A percentile compares a stretch with the other conserved stretches of the same genome.
Evolutionary conservation across 495 filamentous ascomycete species (phyloP).

Genomic region (Penicillium ucsense): DNA sequence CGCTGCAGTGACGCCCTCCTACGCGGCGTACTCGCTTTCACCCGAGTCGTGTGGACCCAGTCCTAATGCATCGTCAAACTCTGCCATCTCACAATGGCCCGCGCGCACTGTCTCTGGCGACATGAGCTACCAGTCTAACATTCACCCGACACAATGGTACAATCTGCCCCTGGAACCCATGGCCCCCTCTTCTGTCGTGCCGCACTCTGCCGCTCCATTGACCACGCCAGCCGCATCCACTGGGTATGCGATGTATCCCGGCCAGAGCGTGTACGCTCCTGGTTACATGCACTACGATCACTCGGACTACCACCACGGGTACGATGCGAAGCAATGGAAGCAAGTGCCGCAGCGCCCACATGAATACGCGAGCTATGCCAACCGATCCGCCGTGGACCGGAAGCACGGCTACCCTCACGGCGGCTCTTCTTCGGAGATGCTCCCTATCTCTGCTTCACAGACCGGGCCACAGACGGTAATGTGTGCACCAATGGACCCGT

Average conservation of each 20-base stretch:
- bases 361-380: slow-evolving; percentile 14
- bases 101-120: slow-evolving; percentile 18
- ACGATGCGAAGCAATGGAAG: slow-evolving; percentile 25
- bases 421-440: slow-evolving; percentile 10
- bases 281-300: slow-evolving; percentile 13
- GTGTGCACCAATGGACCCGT: slow-evolving; percentile 26
- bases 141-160: slow-evolving; percentile 25
- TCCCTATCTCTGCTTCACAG: slow-evolving; percentile 16
- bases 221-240: slow-evolving; percentile 14
- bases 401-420: slow-evolving; percentile 12
- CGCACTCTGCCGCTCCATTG: slow-evolving; percentile 19
- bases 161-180: slow-evolving; percentile 23
- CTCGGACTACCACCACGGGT: slow-evolving; percentile 13
- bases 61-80: slow-evolving; percentile 5
- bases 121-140: slow-evolving; percentile 9
- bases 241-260: slow-evolving; percentile 16
- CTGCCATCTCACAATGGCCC: slow-evolving; percentile 11
- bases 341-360: slow-evolving; percentile 25
- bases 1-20: slow-evolving; percentile 14
- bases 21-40: slow-evolving; percentile 19
- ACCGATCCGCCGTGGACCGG: slow-evolving; percentile 14
- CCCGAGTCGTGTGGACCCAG: slow-evolving; percentile 18
- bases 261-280: slow-evolving; percentile 10
- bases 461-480: slow-evolving; percentile 19
- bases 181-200: slow-evolving; percentile 16